Evolutionary conservation across 2,329 filamentous ascomycete species (phyloP), one percentile per base, ranked within the genome.

Genomic region (Trichoderma koningiopsis): DNA sequence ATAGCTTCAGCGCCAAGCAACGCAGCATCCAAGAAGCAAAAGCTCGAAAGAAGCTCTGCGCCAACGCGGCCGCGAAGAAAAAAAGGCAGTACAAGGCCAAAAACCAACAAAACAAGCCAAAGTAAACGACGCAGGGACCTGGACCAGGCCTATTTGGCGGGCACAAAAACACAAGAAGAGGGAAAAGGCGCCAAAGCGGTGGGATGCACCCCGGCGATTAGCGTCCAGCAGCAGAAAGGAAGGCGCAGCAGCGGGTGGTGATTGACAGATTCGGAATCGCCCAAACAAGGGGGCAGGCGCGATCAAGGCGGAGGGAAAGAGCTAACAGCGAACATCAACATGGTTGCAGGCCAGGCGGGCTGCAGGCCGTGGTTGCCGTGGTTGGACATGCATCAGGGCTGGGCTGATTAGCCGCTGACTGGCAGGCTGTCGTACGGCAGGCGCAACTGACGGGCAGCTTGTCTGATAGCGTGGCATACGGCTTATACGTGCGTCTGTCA

Each of bases 131-230:
- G 40, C 59, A 62, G 40, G 37, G 40, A 62, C 37, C 37, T 43
- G n/a, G 57, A 49, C 47, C 47, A 5, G 47, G 33, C 33, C 13
- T 7, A 13, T 31, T 43, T 37, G 57, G 33, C 55, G 29, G 47
- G n/a, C 33, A 35, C 33, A 43, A 24, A 60, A 58, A 37, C 5
- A 24, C 13, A 60, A 60, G 13, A 37, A n/a, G 33, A 35, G 33
- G 14, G 33, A 35, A 43, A 43, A n/a, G 40, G 16, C 40, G 19
- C 40, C 53, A 66, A 66, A 49, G 63, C 65, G 65, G 65, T 68
- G 65, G 65, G 65, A 49, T 68, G 57, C 47, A 68, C 65, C 65
- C 65, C 65, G 58, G 65, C 65, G 43, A 49, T 68, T 61, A 61
- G 56, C 62, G 62, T 16, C 31, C 27, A 11, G 60, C n/a, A 33